Evolutionary conservation across 2,329 filamentous ascomycete genomes (phyloP).

Genomic region (Lasiodiplodia gonubiensis): DNA sequence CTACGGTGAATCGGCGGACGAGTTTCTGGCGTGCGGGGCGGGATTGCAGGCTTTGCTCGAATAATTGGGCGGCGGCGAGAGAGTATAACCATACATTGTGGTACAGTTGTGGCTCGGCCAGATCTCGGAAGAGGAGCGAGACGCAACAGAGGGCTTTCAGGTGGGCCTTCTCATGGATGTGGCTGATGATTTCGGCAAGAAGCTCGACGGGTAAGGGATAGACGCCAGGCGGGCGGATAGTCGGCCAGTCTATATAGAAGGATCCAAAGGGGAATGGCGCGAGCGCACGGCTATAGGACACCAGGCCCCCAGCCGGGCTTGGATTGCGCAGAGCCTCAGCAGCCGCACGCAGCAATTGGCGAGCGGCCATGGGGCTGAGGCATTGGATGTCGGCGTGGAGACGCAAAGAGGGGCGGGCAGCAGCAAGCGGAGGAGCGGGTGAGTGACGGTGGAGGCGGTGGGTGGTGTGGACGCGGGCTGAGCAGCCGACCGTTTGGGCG

Average conservation of each 20-base stretch:
- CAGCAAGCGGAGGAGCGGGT: no score
- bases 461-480: not conserved
- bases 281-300: not conserved
- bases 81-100: not conserved
- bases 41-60: not conserved
- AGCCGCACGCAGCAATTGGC: not conserved
- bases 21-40: not conserved
- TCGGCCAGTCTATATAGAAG: not conserved
- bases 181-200: not conserved
- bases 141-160: not conserved
- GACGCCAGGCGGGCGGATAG: not conserved
- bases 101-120: not conserved
- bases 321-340: not conserved
- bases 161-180: not conserved
- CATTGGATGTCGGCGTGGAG: not conserved
- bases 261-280: not conserved
- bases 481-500: not conserved
- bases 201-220: not conserved
- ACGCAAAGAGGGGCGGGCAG: no score
- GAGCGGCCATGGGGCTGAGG: not conserved
- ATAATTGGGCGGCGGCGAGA: not conserved
- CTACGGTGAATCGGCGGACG: not conserved
- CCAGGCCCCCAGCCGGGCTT: not conserved
- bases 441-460: not conserved
- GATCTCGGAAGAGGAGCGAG: not conserved